phyloP scores from a whole-genome alignment of 2,329 filamentous ascomycete species.

The Remersonia thermophila region DNA sequence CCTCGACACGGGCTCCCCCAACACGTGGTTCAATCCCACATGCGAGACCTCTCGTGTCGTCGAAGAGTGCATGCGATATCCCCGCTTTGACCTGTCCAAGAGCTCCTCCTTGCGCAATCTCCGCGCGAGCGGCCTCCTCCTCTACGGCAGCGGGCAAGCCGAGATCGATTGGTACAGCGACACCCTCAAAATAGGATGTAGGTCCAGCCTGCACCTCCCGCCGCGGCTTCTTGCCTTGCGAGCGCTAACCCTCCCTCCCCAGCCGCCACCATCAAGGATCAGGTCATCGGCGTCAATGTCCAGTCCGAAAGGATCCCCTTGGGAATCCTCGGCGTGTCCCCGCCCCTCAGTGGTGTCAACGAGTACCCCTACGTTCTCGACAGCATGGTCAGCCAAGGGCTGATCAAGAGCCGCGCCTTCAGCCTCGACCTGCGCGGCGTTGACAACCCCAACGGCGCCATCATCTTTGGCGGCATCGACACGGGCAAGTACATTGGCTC shows the following conservation, averaged over 20 bases:
- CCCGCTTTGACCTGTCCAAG: conserved; percentile 31
- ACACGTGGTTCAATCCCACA: conserved; percentile 43
- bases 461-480: conserved; percentile 43
- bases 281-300: conserved; percentile 38
- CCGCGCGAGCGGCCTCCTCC: conserved; percentile 23
- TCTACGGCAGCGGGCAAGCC: conserved; percentile 28
- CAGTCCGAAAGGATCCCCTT: conserved; percentile 35
- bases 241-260: conserved; percentile 4
- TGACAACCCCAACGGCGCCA: conserved; percentile 31
- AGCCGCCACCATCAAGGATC: conserved; percentile 28
- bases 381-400: conserved; percentile 32
- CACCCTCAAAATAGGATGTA: conserved; percentile 32
- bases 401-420: conserved; percentile 39
- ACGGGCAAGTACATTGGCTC: conserved; percentile 37
- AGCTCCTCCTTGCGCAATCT: conserved; percentile 30
- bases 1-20: conserved; percentile 42
- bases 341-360: conserved; percentile 26
- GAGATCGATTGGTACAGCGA: conserved; percentile 35
- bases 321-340: conserved; percentile 40
- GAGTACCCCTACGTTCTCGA: conserved; percentile 43
- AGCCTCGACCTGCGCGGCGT: conserved; percentile 36
- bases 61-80: conserved; percentile 29
- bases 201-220: conserved; percentile 10
- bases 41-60: conserved; percentile 23
- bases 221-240: not conserved